Conservation (phyloP, 805 yeast species). For the Isabelozyma rhagii region DNA sequence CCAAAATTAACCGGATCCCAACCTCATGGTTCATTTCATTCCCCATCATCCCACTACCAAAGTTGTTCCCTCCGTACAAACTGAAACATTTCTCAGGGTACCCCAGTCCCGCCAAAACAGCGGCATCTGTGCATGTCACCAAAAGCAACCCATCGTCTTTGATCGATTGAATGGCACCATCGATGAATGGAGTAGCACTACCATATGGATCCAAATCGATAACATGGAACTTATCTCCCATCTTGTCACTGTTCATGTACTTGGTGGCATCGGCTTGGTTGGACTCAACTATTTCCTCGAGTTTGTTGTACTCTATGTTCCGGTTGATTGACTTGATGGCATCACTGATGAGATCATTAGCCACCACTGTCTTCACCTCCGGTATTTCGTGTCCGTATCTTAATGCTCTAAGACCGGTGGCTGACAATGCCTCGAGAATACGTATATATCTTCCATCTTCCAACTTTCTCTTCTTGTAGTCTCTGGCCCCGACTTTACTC, state of each 20-base stretch:
- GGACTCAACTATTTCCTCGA: slow-evolving; percentile 54
- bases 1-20: slow-evolving; percentile 80
- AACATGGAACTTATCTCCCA: slow-evolving; percentile 62
- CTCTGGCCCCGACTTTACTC: slow-evolving; percentile 2
- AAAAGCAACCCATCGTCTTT: slow-evolving; percentile 80
- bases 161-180: slow-evolving; percentile 83
- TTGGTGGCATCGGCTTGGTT: slow-evolving; percentile 90
- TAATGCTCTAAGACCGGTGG: slow-evolving; percentile 92
- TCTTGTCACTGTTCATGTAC: slow-evolving; percentile 55
- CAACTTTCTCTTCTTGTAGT: slow-evolving; percentile 11
- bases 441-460: slow-evolving; percentile 42
- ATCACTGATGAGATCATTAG: slow-evolving; percentile 82
- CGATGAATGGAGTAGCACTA: slow-evolving; percentile 93
- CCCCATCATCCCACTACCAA: slow-evolving; percentile 52
- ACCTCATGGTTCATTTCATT: slow-evolving; percentile 87
- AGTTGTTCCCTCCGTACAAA: slow-evolving; percentile 86
- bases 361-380: slow-evolving; percentile 65
- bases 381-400: slow-evolving; percentile 93
- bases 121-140: slow-evolving; percentile 95
- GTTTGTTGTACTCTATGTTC: slow-evolving; percentile 66
- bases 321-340: slow-evolving; percentile 81
- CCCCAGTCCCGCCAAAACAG: slow-evolving; percentile 92
- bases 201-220: slow-evolving; percentile 98
- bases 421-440: slow-evolving; percentile 87
- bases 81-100: slow-evolving; percentile 97